Conservation (phyloP, 2,329 filamentous ascomycete species). For the Akanthomyces dipterigenus region DNA sequence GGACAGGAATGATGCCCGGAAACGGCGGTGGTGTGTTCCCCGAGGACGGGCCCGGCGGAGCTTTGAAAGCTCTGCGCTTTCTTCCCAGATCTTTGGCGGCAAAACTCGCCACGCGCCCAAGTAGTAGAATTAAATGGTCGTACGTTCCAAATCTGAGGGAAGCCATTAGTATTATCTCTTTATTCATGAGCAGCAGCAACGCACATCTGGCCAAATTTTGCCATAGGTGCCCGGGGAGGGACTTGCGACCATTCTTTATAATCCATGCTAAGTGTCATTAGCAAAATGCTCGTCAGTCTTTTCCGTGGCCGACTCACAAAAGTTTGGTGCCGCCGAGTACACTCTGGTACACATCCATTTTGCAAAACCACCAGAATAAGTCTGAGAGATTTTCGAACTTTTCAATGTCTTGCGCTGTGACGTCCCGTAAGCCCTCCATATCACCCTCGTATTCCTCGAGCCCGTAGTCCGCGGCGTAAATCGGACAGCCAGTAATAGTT, state of each 20-base stretch:
- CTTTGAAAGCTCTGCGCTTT: slow-evolving; percentile 57
- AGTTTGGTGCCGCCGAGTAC: slow-evolving; percentile 78
- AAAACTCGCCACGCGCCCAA: slow-evolving; percentile 76
- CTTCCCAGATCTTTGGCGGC: slow-evolving; percentile 67
- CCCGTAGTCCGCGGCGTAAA: slow-evolving; percentile 33
- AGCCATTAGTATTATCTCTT: not conserved
- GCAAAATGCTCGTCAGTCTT: not conserved
- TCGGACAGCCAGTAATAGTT: slow-evolving; percentile 32
- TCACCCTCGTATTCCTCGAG: slow-evolving; percentile 24
- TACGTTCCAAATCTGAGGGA: slow-evolving; percentile 68
- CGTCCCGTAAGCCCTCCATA: slow-evolving; percentile 17
- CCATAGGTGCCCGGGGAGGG: slow-evolving; percentile 74
- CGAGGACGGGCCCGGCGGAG: slow-evolving; percentile 19
- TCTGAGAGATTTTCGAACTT: slow-evolving; percentile 77
- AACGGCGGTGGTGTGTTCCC: slow-evolving; percentile 36
- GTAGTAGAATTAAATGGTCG: slow-evolving; percentile 77
- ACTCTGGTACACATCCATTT: slow-evolving; percentile 90
- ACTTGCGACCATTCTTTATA: slow-evolving; percentile 80
- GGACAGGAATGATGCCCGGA: slow-evolving; percentile 48
- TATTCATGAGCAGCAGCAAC: slow-evolving; percentile 18
- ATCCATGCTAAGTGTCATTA: slow-evolving; percentile 53
- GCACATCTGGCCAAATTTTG: slow-evolving; percentile 65
- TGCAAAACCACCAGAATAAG: slow-evolving; percentile 92
- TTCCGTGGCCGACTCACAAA: slow-evolving; percentile 55
- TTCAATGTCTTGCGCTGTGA: slow-evolving; percentile 60